Conservation (phyloP, 208 protist genomes). For the Trichomonas tenax region DNA sequence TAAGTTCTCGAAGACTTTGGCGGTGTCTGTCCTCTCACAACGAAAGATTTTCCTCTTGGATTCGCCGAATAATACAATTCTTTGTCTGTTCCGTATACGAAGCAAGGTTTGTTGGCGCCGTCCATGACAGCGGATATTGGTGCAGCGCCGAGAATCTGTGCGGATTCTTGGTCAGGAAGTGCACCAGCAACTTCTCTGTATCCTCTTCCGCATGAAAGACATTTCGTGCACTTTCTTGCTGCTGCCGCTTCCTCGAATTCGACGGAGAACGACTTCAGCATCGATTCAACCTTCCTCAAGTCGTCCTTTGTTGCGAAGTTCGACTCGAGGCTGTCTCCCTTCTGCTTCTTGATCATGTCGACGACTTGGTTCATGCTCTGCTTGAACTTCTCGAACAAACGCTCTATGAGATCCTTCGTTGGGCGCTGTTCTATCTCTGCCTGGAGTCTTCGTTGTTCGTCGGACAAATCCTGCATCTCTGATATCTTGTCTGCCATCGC, state of each 20-base stretch:
- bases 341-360: not conserved
- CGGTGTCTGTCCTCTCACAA: not conserved
- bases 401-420: not conserved
- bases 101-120: not conserved
- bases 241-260: not conserved
- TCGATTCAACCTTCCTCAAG: not conserved
- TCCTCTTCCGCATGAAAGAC: not conserved
- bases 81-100: not conserved
- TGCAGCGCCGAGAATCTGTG: not conserved
- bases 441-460: not conserved
- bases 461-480: not conserved
- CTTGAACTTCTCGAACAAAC: not conserved
- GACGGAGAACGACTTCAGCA: not conserved
- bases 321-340: not conserved
- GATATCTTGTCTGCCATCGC: not conserved
- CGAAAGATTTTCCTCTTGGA: conserved; percentile 11
- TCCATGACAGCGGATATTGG: not conserved
- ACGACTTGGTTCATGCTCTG: not conserved
- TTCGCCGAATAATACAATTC: not conserved
- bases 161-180: not conserved
- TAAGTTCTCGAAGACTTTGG: not conserved
- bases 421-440: not conserved
- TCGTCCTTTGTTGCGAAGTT: not conserved
- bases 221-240: not conserved
- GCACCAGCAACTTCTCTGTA: conserved; percentile 12